Evolutionary conservation across 352 stramenopile species (phyloP), one percentile per base, ranked within the genome.

Genomic region (Aphanomyces astaci): DNA sequence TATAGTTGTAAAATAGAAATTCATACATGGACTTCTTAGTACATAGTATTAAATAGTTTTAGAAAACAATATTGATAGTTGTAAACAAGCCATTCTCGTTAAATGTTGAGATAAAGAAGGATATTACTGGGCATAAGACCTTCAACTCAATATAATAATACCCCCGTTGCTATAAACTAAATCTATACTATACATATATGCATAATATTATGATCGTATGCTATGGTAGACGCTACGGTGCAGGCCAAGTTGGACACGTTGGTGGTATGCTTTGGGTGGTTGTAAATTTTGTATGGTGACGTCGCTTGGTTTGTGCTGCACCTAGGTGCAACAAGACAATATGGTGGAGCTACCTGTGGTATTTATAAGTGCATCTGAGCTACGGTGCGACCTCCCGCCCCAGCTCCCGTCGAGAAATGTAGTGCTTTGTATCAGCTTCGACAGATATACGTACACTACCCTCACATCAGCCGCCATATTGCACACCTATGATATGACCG

Each of bases 221-320:
- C 9, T 13, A 22, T n/a, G 17, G 22, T 68, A 68, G 62, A 49
- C 10, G 43, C 62, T 33, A 11, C 10, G 2, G 19, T 68, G 4
- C 62, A 68, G 33, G 31, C 62, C 2, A 68, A 68, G 45, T 48
- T 68, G n/a, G 62, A 68, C 2, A 28, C 3, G 7, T 15, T 68
- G 7, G 4, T 59, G 5, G 62, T 68, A 59, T 0, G 7, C 15
- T n/a, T 28, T 15, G n/a, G n/a, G n/a, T n/a, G n/a, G n/a, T n/a
- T n/a, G n/a, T n/a, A n/a, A n/a, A n/a, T n/a, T n/a, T n/a, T n/a
- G n/a, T n/a, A n/a, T n/a, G n/a, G n/a, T n/a, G n/a, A n/a, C n/a
- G n/a, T 63, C 0, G 17, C 24, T 63, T 28, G 36, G 11, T 63
- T 39, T 22, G 15, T 10, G 55, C 53, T 1, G 22, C 22, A 15